Evolutionary conservation across 306 rosid genomes (phyloP), one percentile per base, ranked within the genome.

Genomic region (Castanea sativa): DNA sequence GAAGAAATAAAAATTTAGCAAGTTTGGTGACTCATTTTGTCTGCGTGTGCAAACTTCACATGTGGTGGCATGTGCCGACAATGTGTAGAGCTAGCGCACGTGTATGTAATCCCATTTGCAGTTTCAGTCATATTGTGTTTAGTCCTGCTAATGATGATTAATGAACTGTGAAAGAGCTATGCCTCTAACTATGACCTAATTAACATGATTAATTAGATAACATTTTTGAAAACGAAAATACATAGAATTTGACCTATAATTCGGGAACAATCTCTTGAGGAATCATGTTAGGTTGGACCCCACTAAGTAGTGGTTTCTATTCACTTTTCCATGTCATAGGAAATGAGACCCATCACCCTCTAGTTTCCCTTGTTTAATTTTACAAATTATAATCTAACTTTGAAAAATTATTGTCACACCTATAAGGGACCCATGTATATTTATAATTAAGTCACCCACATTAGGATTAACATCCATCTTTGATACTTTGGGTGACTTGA

Each of bases 201-300:
- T 25, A 84, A 71, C 82, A 30, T 73, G 79, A 86, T 86, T 77
- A 38, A 86, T 86, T 77, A 38, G 85, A 64, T 81, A 73, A 67
- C 86, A 80, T 79, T 76, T 75, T 74, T 85, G 92, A 83, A 85
- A 83, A 86, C 20, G 86, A 84, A 77, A 80, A 73, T 68, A 80
- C 78, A 74, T 65, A 76, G 76, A 61, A 68, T 71, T 84, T 80
- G 85, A 82, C 88, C 84, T 73, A 49, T 73, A 70, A 78, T 76
- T 81, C 69, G 51, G 78, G 78, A 90, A 74, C 80, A 85, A 63
- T 56, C 85, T 81, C 55, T 85, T 60, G 67, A 75, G 21, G 79
- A 63, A 75, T 71, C 88, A 79, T 84, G 85, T 82, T 89, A 78
- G 80, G 80, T 73, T 59, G 90, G 92, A 84, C 83, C 88, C 94